Base-by-base conservation (phyloP, 352 stramenopile species). In the Phytophthora constricta region DNA sequence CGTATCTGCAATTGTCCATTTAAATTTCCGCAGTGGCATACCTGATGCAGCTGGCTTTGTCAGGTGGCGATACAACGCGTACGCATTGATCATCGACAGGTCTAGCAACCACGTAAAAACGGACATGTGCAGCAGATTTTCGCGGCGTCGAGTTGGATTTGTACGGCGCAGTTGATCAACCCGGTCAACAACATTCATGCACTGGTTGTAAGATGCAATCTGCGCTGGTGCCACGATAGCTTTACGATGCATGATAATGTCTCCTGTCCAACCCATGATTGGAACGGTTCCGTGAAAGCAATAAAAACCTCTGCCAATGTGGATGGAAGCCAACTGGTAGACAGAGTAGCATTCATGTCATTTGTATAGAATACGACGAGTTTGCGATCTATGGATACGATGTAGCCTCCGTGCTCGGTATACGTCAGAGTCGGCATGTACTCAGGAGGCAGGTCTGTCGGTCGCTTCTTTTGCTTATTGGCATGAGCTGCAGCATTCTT, bases 21-120 rank as follows among this genome's bases (percentile, higher is more conserved):
- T 64, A 23, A 64, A 64, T 25, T 64, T 23, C 5, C 57, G 37
- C 1, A 64, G 16, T 25, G 46, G 31, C 2, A 64, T 17, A 1
- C 8, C 2, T 14, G 46, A 17, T 52, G 33, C 41, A 8, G 28
- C 28, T 37, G 42, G 23, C 23, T 13, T 9, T 22, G 16, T 56
- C 5, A 62, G 3, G 16, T 51, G 34, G 17, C 25, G 45, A 0
- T 59, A 39, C n/a, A 66, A 14, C 10, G 49, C 58, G 13, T 50
- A 66, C 27, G 58, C 41, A 13, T 55, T 66, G 27, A 66, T 50
- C 14, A 55, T 33, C 0, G 49, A 54, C 0, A 59, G 17, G 8
- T 56, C 41, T 22, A 59, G 16, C 8, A 67, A 19, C 59, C 50
- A 67, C 10, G 41, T 61, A 19, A 67, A 61, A 8, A 60, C 49